These are phyloP conservation scores for Cyclostephanos invisitatus DNA, from an alignment of 108 stramenopile species.

Conservation along the genomic window DNA sequence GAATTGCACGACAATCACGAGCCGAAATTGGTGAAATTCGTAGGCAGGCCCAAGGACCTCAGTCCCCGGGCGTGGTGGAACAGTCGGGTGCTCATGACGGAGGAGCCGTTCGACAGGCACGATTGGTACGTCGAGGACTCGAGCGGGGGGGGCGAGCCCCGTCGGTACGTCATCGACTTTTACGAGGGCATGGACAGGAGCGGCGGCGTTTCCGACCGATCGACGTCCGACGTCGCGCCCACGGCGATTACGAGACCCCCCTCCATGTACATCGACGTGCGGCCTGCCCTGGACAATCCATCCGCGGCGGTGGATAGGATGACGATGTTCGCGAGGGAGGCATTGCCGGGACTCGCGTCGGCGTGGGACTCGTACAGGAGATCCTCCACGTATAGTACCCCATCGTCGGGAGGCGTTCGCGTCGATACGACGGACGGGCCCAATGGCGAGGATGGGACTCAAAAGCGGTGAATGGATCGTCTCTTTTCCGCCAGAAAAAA, in stretches of 20 bases:
- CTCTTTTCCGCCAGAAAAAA: no score
- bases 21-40: conserved; percentile 82
- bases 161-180: conserved; percentile 96
- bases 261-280: conserved; percentile 90
- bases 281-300: conserved; percentile 87
- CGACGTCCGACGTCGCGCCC: background rate
- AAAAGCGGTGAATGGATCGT: conserved; percentile 42
- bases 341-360: conserved; percentile 75
- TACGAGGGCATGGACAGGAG: conserved; percentile 70
- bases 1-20: conserved; percentile 43
- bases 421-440: background rate
- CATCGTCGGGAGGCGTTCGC: background rate
- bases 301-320: conserved; percentile 68
- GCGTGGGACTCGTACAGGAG: conserved; percentile 35
- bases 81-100: conserved; percentile 67
- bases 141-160: conserved; percentile 42
- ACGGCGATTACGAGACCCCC: conserved; percentile 26
- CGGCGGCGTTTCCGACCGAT: conserved; percentile 5
- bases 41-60: conserved; percentile 89
- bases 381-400: background rate
- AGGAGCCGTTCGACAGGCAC: conserved; percentile 95
- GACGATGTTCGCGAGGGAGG: conserved; percentile 60
- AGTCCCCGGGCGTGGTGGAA: conserved; percentile 91
- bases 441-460: conserved; percentile 2
- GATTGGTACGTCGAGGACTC: conserved; percentile 93